Evolutionary conservation across 352 stramenopile species (phyloP), one percentile per base, ranked within the genome.

Genomic region (Globisporangium canariense): DNA sequence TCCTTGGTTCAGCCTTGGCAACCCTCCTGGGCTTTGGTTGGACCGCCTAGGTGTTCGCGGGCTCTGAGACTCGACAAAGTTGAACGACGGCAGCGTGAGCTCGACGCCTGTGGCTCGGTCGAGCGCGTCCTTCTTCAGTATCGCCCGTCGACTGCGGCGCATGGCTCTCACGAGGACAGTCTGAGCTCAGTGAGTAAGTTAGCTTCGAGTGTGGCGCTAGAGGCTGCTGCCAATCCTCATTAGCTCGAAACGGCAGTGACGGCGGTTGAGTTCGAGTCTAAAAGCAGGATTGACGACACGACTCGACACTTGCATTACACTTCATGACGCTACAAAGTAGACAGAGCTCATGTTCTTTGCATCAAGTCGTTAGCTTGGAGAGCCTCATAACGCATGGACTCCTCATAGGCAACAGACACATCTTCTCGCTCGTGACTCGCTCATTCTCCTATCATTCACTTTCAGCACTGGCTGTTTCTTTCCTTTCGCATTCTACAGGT

Each of bases 11-110:
- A 66, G n/a, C 28, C 8, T 7, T 6, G 61, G 61, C 41, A 66
- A 14, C 9, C 30, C 52, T 14, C 52, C 32, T 32, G 52, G 41
- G 32, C 52, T 56, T 25, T 61, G 53, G 52, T 62, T 60, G 22
- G 50, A 20, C 14, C 30, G 28, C 3, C 32, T 52, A 3, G 57
- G 30, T 2, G 53, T 43, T n/a, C 61, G 60, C 3, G 55, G 56
- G 3, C 36, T 36, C 56, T 70, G 71, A 41, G 66, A 58, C 60
- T 89, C 79, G 50, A 91, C 71, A 58, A 89, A 89, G 54, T 91
- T 91, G 67, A 90, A 90, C 30, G 69, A 73, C 25, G 79, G 81
- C 50, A 90, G 64, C 32, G 54, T 66, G 34, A 76, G 32, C 2
- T 67, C 72, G 51, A 86, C 50, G 45, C 64, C 76, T 16, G 67